Conservation (phyloP, 208 protist species). For the Spongospora subterranea region DNA sequence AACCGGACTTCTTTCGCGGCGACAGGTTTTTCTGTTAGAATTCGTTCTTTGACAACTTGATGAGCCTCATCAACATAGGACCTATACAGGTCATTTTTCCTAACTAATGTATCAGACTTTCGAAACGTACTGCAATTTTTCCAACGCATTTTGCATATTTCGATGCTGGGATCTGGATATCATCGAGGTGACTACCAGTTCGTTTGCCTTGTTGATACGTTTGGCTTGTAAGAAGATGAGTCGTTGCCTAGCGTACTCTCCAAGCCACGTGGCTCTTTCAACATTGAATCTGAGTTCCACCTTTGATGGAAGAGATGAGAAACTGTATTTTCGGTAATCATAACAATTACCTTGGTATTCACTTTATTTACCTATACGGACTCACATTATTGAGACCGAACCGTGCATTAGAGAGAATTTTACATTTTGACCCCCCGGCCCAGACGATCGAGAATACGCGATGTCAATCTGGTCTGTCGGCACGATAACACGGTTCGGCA, state of each 20-base stretch:
- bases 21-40: conserved; percentile 13
- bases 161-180: conserved; percentile 62
- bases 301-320: neutral
- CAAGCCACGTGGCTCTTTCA: conserved; percentile 68
- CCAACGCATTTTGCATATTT: conserved; percentile 68
- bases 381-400: neutral
- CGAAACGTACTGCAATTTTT: conserved; percentile 65
- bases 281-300: conserved; percentile 71
- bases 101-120: neutral
- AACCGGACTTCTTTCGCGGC: neutral
- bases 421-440: conserved; percentile 77
- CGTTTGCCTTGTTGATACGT: conserved; percentile 70
- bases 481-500: conserved; percentile 5
- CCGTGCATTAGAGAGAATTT: neutral
- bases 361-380: conserved; percentile 70
- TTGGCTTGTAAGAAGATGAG: conserved; percentile 54
- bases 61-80: conserved; percentile 16
- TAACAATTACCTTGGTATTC: conserved; percentile 69
- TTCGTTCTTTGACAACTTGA: neutral
- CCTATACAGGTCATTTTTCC: neutral
- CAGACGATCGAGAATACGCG: conserved; percentile 59
- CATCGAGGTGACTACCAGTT: conserved; percentile 65
- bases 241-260: conserved; percentile 59
- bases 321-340: neutral
- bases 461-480: neutral